Conservation (phyloP, 345 rosid species). For the Toxicodendron radicans region DNA sequence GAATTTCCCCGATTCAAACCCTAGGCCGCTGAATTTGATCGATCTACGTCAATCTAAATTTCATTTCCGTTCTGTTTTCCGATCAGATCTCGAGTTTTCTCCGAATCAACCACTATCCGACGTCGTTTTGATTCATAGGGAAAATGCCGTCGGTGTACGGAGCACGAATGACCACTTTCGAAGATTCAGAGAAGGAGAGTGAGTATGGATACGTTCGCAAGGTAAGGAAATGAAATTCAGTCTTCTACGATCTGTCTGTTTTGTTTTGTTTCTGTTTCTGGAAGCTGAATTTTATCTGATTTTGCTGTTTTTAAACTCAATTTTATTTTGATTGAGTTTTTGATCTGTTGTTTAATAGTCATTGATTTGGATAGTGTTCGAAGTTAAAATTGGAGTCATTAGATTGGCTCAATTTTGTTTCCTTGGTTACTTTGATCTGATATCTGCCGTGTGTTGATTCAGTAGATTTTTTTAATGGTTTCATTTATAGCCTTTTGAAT, state of each 20-base stretch:
- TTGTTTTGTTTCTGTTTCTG: neutral
- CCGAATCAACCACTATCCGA: neutral
- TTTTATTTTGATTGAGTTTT: neutral
- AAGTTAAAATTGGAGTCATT: neutral
- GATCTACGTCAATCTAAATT: neutral
- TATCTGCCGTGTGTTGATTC: neutral
- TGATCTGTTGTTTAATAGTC: slow-evolving; percentile 15
- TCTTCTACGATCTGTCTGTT: neutral
- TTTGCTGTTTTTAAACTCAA: neutral
- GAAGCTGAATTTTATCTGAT: neutral
- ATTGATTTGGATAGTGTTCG: neutral
- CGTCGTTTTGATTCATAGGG: neutral
- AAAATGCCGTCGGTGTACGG: slow-evolving; percentile 87
- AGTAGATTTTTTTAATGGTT: neutral
- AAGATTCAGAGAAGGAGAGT: slow-evolving; percentile 96
- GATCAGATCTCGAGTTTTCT: neutral
- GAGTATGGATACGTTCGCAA: slow-evolving; percentile 98
- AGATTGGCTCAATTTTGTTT: neutral
- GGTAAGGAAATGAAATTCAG: slow-evolving; percentile 34
- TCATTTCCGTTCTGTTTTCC: neutral
- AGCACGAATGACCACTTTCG: slow-evolving; percentile 85
- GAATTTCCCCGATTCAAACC: slow-evolving; percentile 2
- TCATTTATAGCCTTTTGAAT: neutral
- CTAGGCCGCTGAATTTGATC: neutral
- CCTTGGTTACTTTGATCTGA: neutral